phyloP scores from a whole-genome alignment of 345 rosid genomes.

The Turritis glabra region DNA sequence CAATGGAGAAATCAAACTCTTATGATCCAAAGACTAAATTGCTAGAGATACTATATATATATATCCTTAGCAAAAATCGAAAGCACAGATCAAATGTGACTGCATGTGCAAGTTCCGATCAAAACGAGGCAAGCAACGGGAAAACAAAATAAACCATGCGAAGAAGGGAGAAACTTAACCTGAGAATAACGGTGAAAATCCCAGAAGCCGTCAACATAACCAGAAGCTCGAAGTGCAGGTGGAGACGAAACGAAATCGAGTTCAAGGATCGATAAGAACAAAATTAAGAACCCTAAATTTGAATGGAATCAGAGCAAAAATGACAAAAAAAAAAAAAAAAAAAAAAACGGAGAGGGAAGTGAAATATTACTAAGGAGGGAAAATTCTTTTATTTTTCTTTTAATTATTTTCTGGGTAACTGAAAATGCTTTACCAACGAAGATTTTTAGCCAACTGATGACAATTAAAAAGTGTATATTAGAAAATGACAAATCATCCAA shows the following conservation, averaged over 20 bases:
- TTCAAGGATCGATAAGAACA: neutral
- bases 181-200: neutral
- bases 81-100: neutral
- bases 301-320: neutral
- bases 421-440: too few species aligned
- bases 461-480: too few species aligned
- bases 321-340: neutral
- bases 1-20: slow-evolving; percentile 11
- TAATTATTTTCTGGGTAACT: too few species aligned
- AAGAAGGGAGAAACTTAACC: slow-evolving; percentile 21
- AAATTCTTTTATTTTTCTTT: neutral
- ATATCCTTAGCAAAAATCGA: neutral
- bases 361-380: slow-evolving; percentile 26
- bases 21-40: neutral
- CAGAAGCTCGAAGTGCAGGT: slow-evolving; percentile 10
- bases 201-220: slow-evolving; percentile 5
- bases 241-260: slow-evolving; percentile 11
- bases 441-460: too few species aligned
- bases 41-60: neutral
- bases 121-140: slow-evolving; percentile 25
- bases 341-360: slow-evolving; percentile 11
- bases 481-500: too few species aligned
- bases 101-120: slow-evolving; percentile 35
- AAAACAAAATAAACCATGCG: neutral
- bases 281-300: slow-evolving; percentile 29